A percentile compares a stretch with the other conserved stretches of the same genome.
These are phyloP conservation scores for Marasmius oreades DNA, from an alignment of 1,284 basidiomycete species.

Conservation along the genomic window DNA sequence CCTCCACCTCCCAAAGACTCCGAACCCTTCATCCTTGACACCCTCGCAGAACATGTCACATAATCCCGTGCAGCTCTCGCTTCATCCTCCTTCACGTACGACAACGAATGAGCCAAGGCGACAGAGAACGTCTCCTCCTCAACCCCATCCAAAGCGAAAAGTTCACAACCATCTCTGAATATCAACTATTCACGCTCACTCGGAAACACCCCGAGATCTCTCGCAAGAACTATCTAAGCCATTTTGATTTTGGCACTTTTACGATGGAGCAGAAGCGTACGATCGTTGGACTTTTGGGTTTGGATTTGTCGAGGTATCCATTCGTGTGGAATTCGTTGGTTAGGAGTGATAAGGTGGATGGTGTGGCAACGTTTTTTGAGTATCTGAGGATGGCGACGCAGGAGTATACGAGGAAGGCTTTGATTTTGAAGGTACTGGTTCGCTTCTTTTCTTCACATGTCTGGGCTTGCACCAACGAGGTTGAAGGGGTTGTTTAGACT, in stretches of 20 bases:
- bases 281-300: slow-evolving; percentile 36
- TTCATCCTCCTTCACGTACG: slow-evolving; percentile 27
- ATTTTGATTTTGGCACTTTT: slow-evolving; percentile 55
- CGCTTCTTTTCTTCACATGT: neutral
- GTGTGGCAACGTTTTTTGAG: slow-evolving; percentile 55
- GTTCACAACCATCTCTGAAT: slow-evolving; percentile 53
- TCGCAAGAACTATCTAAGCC: slow-evolving; percentile 39
- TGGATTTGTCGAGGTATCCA: slow-evolving; percentile 37
- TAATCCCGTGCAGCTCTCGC: slow-evolving; percentile 22
- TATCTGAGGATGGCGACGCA: slow-evolving; percentile 52
- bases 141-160: slow-evolving; percentile 41
- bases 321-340: slow-evolving; percentile 60
- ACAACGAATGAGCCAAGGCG: slow-evolving; percentile 14
- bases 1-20: slow-evolving; percentile 30
- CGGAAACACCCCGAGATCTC: slow-evolving; percentile 38
- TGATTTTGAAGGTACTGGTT: slow-evolving; percentile 58
- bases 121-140: slow-evolving; percentile 33
- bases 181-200: slow-evolving; percentile 51
- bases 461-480: neutral
- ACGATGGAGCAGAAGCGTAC: slow-evolving; percentile 49
- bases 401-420: slow-evolving; percentile 52
- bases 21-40: slow-evolving; percentile 48
- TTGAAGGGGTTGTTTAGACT: slow-evolving; percentile 33
- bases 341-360: slow-evolving; percentile 50
- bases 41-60: slow-evolving; percentile 42